Evolutionary conservation across 352 stramenopile species (phyloP).

Genomic region (Globisporangium parvum): DNA sequence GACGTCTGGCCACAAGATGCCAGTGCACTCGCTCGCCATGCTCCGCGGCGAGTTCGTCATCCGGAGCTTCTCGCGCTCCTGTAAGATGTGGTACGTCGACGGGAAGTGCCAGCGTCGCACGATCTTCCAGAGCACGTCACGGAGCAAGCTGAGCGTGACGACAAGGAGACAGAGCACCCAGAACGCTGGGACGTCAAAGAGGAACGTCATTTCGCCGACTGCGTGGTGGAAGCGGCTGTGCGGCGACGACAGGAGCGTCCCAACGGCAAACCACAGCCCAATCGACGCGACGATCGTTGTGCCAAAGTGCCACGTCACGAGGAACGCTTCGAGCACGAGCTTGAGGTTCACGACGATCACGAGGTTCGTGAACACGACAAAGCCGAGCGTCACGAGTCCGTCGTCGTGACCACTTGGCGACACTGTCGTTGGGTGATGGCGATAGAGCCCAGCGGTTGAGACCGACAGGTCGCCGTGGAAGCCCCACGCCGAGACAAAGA

Average conservation of each 20-base stretch:
- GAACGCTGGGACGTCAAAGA: slow-evolving; percentile 51
- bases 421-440: slow-evolving; percentile 25
- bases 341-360: slow-evolving; percentile 78
- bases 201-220: slow-evolving; percentile 61
- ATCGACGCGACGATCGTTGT: slow-evolving; percentile 49
- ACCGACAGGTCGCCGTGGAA: slow-evolving; percentile 34
- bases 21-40: slow-evolving; percentile 33
- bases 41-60: slow-evolving; percentile 53
- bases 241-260: slow-evolving; percentile 47
- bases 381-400: slow-evolving; percentile 58
- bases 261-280: slow-evolving; percentile 58
- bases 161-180: slow-evolving; percentile 59
- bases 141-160: slow-evolving; percentile 52
- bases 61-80: slow-evolving; percentile 63
- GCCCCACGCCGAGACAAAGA: slow-evolving; percentile 69
- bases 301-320: slow-evolving; percentile 70
- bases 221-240: slow-evolving; percentile 49
- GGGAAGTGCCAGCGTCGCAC: slow-evolving; percentile 54
- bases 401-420: slow-evolving; percentile 38
- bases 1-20: slow-evolving; percentile 29
- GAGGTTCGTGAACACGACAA: slow-evolving; percentile 78
- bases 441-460: slow-evolving; percentile 14
- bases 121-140: slow-evolving; percentile 70
- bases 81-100: slow-evolving; percentile 73
- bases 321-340: slow-evolving; percentile 63